Evolutionary conservation across 768 basidiomycete genomes (phyloP).

Genomic region (Mycena kentingensis): DNA sequence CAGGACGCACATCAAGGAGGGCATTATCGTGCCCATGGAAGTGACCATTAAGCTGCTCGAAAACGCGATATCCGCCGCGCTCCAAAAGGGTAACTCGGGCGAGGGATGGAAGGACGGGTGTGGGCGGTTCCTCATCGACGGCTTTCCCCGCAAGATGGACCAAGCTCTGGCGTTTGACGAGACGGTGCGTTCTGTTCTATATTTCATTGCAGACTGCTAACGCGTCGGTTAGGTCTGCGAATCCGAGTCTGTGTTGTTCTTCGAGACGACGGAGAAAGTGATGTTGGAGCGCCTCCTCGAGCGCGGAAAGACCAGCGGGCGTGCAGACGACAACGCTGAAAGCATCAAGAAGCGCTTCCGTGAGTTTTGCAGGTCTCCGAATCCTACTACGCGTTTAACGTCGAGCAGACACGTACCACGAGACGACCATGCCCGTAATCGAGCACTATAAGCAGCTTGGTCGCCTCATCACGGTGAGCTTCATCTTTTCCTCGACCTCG

Average conservation of each 20-base stretch:
- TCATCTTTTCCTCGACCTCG: neutral
- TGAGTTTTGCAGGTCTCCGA: slow-evolving; percentile 38
- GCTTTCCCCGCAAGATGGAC: slow-evolving; percentile 98
- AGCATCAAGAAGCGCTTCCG: slow-evolving; percentile 97
- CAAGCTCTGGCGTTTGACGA: slow-evolving; percentile 92
- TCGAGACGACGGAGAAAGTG: slow-evolving; percentile 82
- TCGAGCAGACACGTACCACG: slow-evolving; percentile 72
- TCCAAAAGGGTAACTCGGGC: slow-evolving; percentile 45
- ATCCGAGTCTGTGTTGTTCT: slow-evolving; percentile 82
- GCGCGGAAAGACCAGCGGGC: slow-evolving; percentile 89
- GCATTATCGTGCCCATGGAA: slow-evolving; percentile 93
- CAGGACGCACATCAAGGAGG: slow-evolving; percentile 84
- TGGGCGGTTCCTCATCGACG: slow-evolving; percentile 93
- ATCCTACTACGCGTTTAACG: neutral
- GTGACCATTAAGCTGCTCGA: slow-evolving; percentile 94
- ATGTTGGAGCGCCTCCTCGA: slow-evolving; percentile 86
- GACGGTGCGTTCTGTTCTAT: slow-evolving; percentile 50
- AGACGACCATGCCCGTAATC: slow-evolving; percentile 92
- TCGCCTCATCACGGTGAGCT: slow-evolving; percentile 79
- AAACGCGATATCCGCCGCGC: slow-evolving; percentile 78
- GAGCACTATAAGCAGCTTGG: slow-evolving; percentile 65
- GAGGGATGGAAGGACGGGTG: slow-evolving; percentile 68
- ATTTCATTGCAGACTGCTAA: neutral
- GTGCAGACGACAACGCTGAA: slow-evolving; percentile 94
- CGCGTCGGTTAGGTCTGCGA: slow-evolving; percentile 65